Evolutionary conservation across 495 filamentous ascomycete species (phyloP).

Genomic region (Penicillium desertorum): DNA sequence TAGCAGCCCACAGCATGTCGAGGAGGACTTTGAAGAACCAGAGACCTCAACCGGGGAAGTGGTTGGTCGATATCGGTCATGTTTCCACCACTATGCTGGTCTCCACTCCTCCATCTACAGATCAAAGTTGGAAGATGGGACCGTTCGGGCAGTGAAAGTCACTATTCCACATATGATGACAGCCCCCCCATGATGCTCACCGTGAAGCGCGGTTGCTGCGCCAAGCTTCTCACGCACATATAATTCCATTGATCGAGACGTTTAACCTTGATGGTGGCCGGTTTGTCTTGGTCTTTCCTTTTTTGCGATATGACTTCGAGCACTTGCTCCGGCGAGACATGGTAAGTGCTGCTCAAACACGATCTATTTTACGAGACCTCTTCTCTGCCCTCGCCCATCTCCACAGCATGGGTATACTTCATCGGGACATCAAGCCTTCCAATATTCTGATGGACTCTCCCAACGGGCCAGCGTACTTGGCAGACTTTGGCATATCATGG

Average conservation of each 20-base stretch:
- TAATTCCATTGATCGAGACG: slow-evolving; percentile 68
- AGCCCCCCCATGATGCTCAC: slow-evolving; percentile 77
- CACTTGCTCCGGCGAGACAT: slow-evolving; percentile 53
- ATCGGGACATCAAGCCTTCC: slow-evolving; percentile 91
- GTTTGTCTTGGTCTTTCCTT: slow-evolving; percentile 81
- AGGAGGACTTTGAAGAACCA: slow-evolving; percentile 14
- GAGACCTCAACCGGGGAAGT: slow-evolving; percentile 35
- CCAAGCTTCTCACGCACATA: slow-evolving; percentile 45
- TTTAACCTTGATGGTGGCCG: slow-evolving; percentile 69
- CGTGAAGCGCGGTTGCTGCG: slow-evolving; percentile 74
- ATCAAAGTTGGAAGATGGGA: slow-evolving; percentile 39
- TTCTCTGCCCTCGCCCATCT: slow-evolving; percentile 71
- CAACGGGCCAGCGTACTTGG: slow-evolving; percentile 70
- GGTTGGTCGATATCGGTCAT: slow-evolving; percentile 71
- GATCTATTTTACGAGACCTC: slow-evolving; percentile 58
- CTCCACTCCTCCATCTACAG: slow-evolving; percentile 83
- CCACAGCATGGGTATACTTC: slow-evolving; percentile 75
- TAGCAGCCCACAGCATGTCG: slow-evolving; percentile 19
- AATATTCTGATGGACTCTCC: slow-evolving; percentile 74
- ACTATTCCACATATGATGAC: slow-evolving; percentile 70
- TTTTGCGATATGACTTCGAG: slow-evolving; percentile 69
- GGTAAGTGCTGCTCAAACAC: slow-evolving; percentile 46
- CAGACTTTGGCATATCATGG: slow-evolving; percentile 94
- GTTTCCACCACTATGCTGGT: slow-evolving; percentile 69
- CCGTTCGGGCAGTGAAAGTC: slow-evolving; percentile 77